phyloP scores from a whole-genome alignment of 2,329 filamentous ascomycete genomes.

The Colletotrichum sp. region DNA sequence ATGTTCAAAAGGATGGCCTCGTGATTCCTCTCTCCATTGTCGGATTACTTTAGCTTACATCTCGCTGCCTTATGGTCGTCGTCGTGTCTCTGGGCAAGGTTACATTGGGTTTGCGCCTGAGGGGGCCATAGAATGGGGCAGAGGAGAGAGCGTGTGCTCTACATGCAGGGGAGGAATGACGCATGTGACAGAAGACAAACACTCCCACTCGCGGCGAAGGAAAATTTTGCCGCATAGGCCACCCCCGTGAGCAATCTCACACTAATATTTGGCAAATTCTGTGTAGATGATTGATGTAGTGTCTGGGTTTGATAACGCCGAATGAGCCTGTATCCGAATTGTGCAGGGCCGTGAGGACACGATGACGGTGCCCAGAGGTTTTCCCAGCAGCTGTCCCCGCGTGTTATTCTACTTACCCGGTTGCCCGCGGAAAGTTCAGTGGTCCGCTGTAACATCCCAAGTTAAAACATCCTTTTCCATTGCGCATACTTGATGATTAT shows the following conservation, averaged over 20 bases:
- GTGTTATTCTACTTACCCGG: neutral
- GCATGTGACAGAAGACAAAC: conserved; percentile 6
- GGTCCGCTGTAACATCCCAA: neutral
- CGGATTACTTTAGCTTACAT: neutral
- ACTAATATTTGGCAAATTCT: neutral
- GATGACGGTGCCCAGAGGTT: neutral
- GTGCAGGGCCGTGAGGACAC: neutral
- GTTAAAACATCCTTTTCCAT: no score
- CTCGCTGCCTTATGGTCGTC: neutral
- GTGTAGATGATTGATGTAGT: neutral
- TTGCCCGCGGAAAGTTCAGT: neutral
- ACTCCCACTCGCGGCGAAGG: neutral
- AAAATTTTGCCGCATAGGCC: neutral
- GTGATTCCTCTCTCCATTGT: neutral
- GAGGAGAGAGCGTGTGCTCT: neutral
- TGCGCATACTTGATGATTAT: neutral
- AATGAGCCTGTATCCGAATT: neutral
- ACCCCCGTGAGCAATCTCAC: neutral
- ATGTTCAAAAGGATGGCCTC: neutral
- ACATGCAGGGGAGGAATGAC: neutral
- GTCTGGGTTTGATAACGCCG: neutral
- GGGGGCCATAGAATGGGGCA: neutral
- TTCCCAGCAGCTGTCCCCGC: neutral
- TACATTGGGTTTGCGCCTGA: neutral
- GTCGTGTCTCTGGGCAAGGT: neutral